A percentile compares a stretch with the other conserved stretches of the same genome.
Evolutionary conservation across 441 rosid species (phyloP).

Genomic region (Biscutella auriculata): DNA sequence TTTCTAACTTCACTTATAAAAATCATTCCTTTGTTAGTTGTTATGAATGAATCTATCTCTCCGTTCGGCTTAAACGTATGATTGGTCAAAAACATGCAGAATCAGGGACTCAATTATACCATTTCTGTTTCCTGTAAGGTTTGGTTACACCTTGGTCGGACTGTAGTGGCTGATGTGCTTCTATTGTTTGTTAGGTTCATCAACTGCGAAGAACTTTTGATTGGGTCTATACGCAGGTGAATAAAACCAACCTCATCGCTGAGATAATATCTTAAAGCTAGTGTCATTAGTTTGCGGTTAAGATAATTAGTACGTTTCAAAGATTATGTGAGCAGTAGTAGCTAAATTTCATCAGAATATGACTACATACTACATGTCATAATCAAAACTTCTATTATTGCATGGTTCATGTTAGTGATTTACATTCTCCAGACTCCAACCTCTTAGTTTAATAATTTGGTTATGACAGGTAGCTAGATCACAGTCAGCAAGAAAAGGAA

Average conservation of each 20-base stretch:
- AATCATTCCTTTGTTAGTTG: background rate
- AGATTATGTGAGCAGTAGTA: background rate
- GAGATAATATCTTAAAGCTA: background rate
- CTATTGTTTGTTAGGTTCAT: conserved; percentile 52
- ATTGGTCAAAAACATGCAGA: background rate
- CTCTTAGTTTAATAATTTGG: conserved; percentile 21
- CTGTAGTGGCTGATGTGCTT: conserved; percentile 21
- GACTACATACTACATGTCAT: background rate
- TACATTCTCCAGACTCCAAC: background rate
- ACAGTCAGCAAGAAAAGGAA: conserved; percentile 40
- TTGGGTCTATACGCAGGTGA: conserved; percentile 68
- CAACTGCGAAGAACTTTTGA: conserved; percentile 70
- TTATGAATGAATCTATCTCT: background rate
- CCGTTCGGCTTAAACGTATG: background rate
- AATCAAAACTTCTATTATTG: no score
- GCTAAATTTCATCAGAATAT: background rate
- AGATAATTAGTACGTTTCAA: background rate
- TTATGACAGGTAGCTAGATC: conserved; percentile 47
- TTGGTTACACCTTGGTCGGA: background rate
- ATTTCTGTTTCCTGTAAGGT: background rate
- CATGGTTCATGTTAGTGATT: background rate
- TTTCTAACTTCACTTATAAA: background rate
- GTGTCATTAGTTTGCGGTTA: background rate
- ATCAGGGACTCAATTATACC: background rate
- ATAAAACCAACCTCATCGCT: background rate